phyloP scores from a whole-genome alignment of 345 rosid species.

The Eutrema heterophyllum region DNA sequence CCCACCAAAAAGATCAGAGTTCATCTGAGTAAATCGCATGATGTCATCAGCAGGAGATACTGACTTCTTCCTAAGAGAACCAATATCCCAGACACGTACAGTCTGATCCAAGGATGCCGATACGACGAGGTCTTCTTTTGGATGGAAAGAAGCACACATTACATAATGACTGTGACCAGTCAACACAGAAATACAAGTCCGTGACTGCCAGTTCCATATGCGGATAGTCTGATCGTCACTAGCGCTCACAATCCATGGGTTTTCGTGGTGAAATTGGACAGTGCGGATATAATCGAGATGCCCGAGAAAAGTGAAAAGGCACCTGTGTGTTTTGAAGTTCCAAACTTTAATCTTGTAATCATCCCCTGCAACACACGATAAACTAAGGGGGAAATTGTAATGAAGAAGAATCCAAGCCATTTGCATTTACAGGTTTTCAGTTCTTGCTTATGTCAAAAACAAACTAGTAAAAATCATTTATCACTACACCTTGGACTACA shows the following conservation, averaged over 20 bases:
- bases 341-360: constrained; percentile 98
- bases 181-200: constrained; percentile 87
- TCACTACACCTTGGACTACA: constrained; percentile 3
- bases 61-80: constrained; percentile 85
- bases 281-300: constrained; percentile 98
- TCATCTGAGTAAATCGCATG: constrained; percentile 85
- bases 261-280: constrained; percentile 94
- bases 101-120: constrained; percentile 99
- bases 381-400: background rate
- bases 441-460: background rate
- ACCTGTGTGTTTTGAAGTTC: constrained; percentile 89
- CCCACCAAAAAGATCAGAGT: constrained; percentile 88
- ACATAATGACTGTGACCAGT: constrained; percentile 99
- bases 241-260: constrained; percentile 99
- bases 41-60: constrained; percentile 95
- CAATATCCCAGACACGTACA: constrained; percentile 98
- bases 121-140: constrained; percentile 94
- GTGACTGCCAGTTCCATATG: constrained; percentile 99
- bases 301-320: constrained; percentile 94
- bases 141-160: constrained; percentile 98
- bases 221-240: constrained; percentile 99
- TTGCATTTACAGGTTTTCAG: too few species aligned
- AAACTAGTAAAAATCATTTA: background rate
- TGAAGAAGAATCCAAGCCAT: too few species aligned
- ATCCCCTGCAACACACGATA: constrained; percentile 54